Conservation (phyloP, 495 filamentous ascomycete species). For the Bacidia gigantensis region DNA sequence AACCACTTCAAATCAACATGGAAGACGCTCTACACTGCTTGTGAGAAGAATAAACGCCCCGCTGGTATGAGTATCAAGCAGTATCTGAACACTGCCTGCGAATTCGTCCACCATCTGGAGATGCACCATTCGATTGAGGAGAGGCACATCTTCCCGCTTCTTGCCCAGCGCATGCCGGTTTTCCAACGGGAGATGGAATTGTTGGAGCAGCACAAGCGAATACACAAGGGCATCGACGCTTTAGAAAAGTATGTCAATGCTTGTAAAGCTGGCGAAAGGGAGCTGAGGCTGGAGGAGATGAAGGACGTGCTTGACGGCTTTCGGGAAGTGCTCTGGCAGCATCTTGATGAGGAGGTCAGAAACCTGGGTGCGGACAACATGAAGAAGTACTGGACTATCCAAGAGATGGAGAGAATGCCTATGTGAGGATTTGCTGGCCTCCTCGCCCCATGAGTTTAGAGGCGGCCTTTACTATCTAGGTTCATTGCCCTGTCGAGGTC, state of each 20-base stretch:
- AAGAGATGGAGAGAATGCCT: slow-evolving; percentile 61
- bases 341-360: slow-evolving; percentile 61
- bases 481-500: too few relatives aligned
- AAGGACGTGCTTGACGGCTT: slow-evolving; percentile 55
- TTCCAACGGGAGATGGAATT: slow-evolving; percentile 55
- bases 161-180: slow-evolving; percentile 69
- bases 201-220: slow-evolving; percentile 64
- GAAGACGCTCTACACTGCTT: slow-evolving; percentile 52
- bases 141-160: slow-evolving; percentile 61
- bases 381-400: slow-evolving; percentile 65
- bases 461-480: too few relatives aligned
- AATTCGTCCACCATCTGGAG: slow-evolving; percentile 54
- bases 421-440: slow-evolving; percentile 31
- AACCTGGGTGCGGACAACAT: slow-evolving; percentile 71
- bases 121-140: slow-evolving; percentile 82
- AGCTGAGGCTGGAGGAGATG: slow-evolving; percentile 53
- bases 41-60: slow-evolving; percentile 37
- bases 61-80: slow-evolving; percentile 43
- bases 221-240: slow-evolving; percentile 67
- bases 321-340: slow-evolving; percentile 54
- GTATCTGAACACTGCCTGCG: slow-evolving; percentile 48
- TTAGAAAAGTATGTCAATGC: slow-evolving; percentile 52
- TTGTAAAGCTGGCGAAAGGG: slow-evolving; percentile 50
- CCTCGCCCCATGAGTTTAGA: too few relatives aligned
- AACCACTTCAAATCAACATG: slow-evolving; percentile 63